Evolutionary conservation across 192 early-diverging fungal genomes (phyloP).

Genomic region (Coemansia sp.): DNA sequence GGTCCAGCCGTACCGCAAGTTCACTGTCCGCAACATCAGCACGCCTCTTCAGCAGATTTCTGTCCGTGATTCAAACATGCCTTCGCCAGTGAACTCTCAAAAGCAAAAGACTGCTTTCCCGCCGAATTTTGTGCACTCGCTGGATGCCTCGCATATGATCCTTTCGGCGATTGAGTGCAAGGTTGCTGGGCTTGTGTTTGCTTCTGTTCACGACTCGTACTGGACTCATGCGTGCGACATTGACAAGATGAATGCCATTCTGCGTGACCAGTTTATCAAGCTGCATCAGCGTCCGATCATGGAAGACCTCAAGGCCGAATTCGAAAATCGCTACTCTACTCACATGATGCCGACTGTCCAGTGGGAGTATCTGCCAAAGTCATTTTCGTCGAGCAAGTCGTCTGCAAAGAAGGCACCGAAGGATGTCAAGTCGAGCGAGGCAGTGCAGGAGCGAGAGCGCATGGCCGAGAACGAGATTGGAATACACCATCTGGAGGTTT

Average conservation of each 20-base stretch:
- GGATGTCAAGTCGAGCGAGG: slow-evolving; percentile 9
- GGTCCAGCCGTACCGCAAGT: slow-evolving; percentile 93
- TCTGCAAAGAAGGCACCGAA: slow-evolving; percentile 4
- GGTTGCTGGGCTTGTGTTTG: slow-evolving; percentile 76
- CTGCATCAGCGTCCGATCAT: slow-evolving; percentile 85
- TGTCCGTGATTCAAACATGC: slow-evolving; percentile 66
- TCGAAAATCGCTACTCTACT: slow-evolving; percentile 73
- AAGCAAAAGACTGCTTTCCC: slow-evolving; percentile 98
- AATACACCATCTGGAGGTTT: slow-evolving; percentile 14
- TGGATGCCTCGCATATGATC: slow-evolving; percentile 97
- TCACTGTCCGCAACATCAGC: slow-evolving; percentile 61
- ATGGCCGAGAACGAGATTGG: slow-evolving; percentile 30
- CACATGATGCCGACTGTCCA: slow-evolving; percentile 64
- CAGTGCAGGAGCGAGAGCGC: slow-evolving; percentile 15
- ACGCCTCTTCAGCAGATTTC: slow-evolving; percentile 80
- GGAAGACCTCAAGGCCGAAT: slow-evolving; percentile 77
- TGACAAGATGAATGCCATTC: slow-evolving; percentile 76
- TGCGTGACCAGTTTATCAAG: slow-evolving; percentile 87
- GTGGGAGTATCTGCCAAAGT: slow-evolving; percentile 52
- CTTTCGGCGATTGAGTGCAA: slow-evolving; percentile 88
- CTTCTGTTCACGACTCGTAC: slow-evolving; percentile 96
- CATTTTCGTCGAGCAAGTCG: not conserved
- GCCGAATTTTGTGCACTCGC: slow-evolving; percentile 97
- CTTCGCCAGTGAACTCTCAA: slow-evolving; percentile 79
- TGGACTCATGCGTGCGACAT: slow-evolving; percentile 96